phyloP scores from a whole-genome alignment of 495 filamentous ascomycete species.

The Oleoguttula mirabilis region DNA sequence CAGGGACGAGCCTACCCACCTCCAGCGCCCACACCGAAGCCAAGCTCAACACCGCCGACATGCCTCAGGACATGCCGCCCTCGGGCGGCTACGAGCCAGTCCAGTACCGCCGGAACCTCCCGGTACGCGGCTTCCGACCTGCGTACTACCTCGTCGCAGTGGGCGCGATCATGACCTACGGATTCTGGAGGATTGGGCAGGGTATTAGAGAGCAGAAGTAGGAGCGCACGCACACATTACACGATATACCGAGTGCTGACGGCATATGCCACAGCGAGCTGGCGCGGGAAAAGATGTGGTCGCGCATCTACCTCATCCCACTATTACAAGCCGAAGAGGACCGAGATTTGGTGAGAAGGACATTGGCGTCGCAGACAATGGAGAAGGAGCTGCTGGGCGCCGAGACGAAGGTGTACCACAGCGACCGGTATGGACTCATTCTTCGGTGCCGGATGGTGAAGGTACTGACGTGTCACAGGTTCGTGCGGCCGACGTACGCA shows the following conservation, averaged over 20 bases:
- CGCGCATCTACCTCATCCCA: slow-evolving; percentile 82
- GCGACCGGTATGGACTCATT: slow-evolving; percentile 55
- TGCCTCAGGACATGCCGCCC: slow-evolving; percentile 89
- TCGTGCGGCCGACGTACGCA: slow-evolving; percentile 59
- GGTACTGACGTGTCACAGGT: slow-evolving; percentile 34
- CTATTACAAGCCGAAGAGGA: slow-evolving; percentile 91
- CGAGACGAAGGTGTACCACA: slow-evolving; percentile 72
- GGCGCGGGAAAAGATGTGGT: slow-evolving; percentile 94
- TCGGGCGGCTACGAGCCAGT: slow-evolving; percentile 85
- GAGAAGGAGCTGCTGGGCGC: slow-evolving; percentile 81
- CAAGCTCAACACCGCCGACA: slow-evolving; percentile 35
- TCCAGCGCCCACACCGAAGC: no score
- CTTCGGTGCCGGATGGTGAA: not conserved
- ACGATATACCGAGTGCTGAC: no score
- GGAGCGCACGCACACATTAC: no score
- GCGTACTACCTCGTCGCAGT: slow-evolving; percentile 60
- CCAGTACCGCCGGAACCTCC: slow-evolving; percentile 97
- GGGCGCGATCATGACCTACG: slow-evolving; percentile 68
- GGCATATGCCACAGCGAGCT: slow-evolving; percentile 87
- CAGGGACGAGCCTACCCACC: no score
- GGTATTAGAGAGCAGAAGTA: slow-evolving; percentile 83
- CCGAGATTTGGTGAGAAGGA: slow-evolving; percentile 76
- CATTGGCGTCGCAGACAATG: slow-evolving; percentile 72
- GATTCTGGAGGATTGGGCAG: slow-evolving; percentile 68
- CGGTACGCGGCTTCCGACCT: slow-evolving; percentile 81